Conservation (phyloP, 257 asterid species). For the Galeopsis tetrahit region DNA sequence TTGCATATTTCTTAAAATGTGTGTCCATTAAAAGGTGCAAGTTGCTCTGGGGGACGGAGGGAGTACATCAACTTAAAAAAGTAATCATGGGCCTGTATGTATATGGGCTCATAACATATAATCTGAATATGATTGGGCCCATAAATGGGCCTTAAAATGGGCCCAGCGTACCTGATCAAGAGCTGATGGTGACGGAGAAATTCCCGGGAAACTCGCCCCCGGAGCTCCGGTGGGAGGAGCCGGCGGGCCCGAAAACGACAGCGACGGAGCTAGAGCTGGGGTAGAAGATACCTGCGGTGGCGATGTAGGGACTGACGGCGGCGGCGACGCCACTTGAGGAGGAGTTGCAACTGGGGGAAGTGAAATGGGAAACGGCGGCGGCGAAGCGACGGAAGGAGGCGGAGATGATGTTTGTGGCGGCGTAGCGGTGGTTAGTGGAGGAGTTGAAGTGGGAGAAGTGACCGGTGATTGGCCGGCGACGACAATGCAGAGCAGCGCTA, state of each 20-base stretch:
- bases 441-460: conserved; percentile 38
- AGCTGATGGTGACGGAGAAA: conserved; percentile 48
- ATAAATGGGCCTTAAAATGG: not conserved
- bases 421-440: conserved; percentile 27
- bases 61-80: too few relatives aligned
- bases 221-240: conserved; percentile 44
- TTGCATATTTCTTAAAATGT: too few relatives aligned
- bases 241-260: conserved; percentile 46
- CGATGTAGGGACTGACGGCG: conserved; percentile 34
- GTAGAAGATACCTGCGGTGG: conserved; percentile 16
- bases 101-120: not conserved
- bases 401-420: conserved; percentile 38
- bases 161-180: conserved; percentile 1
- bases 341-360: conserved; percentile 29
- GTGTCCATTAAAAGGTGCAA: too few relatives aligned
- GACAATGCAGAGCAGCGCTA: conserved; percentile 49
- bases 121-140: not conserved
- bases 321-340: conserved; percentile 3
- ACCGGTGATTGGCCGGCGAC: conserved; percentile 53
- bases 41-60: too few relatives aligned
- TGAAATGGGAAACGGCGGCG: conserved; percentile 29
- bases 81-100: too few relatives aligned
- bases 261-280: conserved; percentile 39
- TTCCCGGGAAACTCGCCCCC: conserved; percentile 39
- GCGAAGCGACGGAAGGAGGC: conserved; percentile 2